phyloP scores from a whole-genome alignment of 495 filamentous ascomycete species.

The Pyrenopolyporus hunteri region DNA sequence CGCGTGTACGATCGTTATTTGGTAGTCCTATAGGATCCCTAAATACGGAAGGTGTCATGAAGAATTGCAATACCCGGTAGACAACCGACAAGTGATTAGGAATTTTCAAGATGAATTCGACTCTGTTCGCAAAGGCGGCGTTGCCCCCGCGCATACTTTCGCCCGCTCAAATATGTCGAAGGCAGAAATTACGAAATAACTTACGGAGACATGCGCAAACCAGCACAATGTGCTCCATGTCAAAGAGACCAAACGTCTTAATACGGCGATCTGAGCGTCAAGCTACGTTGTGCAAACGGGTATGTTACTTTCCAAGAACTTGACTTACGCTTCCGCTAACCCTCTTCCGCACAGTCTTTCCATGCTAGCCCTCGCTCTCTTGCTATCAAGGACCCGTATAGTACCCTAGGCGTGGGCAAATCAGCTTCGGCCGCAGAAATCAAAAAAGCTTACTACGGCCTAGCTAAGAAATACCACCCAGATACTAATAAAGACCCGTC shows the following conservation, averaged over 20 bases:
- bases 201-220: slow-evolving; percentile 40
- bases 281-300: slow-evolving; percentile 26
- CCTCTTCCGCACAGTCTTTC: slow-evolving; percentile 64
- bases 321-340: slow-evolving; percentile 13
- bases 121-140: slow-evolving; percentile 57
- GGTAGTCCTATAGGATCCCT: not conserved
- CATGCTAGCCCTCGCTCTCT: slow-evolving; percentile 69
- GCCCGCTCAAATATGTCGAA: slow-evolving; percentile 54
- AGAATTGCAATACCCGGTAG: not conserved
- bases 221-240: slow-evolving; percentile 37
- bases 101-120: slow-evolving; percentile 55
- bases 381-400: slow-evolving; percentile 81
- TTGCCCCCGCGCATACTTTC: slow-evolving; percentile 57
- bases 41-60: slow-evolving; percentile 15
- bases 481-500: slow-evolving; percentile 94
- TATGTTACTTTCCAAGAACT: slow-evolving; percentile 20
- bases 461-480: slow-evolving; percentile 98
- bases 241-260: slow-evolving; percentile 14
- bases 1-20: slow-evolving; percentile 1
- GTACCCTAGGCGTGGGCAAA: slow-evolving; percentile 81
- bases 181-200: slow-evolving; percentile 47
- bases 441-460: slow-evolving; percentile 96
- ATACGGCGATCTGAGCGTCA: slow-evolving; percentile 3
- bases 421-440: slow-evolving; percentile 83
- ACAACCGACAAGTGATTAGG: slow-evolving; percentile 8